These are phyloP conservation scores for Stephania yunnanensis DNA, from an alignment of 164 flowering plant genomes.

Conservation along the genomic window DNA sequence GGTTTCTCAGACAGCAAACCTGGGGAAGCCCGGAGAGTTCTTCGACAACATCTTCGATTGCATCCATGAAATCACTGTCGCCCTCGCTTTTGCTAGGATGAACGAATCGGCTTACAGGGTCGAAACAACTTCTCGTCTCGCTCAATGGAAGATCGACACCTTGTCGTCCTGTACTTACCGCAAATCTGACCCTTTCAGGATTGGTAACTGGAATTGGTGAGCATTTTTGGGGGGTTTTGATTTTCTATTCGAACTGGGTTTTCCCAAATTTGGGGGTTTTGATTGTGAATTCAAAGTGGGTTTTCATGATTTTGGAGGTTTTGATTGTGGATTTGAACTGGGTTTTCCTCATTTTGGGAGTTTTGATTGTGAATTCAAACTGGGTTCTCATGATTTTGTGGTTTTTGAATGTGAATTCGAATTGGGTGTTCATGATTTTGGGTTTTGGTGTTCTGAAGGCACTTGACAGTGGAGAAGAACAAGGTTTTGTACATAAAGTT, in stretches of 20 bases:
- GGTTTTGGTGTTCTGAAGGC: constrained; percentile 36
- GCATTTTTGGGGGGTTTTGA: neutral
- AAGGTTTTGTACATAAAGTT: constrained; percentile 51
- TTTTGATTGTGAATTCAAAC: neutral
- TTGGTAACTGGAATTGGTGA: constrained; percentile 93
- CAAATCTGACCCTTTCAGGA: constrained; percentile 91
- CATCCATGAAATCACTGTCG: constrained; percentile 79
- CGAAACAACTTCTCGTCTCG: constrained; percentile 80
- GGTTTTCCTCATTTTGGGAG: too few relatives aligned
- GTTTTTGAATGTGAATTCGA: too few relatives aligned
- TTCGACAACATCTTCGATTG: constrained; percentile 71
- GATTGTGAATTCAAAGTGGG: too few relatives aligned
- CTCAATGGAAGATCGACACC: constrained; percentile 91
- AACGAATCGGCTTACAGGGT: constrained; percentile 75
- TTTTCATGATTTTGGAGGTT: too few relatives aligned
- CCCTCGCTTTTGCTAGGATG: constrained; percentile 70
- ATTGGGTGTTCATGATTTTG: too few relatives aligned
- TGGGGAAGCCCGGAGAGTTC: constrained; percentile 79
- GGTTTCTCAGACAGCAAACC: constrained; percentile 32
- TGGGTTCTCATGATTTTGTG: too few relatives aligned
- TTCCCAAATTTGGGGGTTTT: too few relatives aligned
- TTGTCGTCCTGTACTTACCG: constrained; percentile 74
- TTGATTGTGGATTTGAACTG: neutral
- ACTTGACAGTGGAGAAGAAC: constrained; percentile 76
- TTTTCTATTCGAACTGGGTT: neutral